Evolutionary conservation across 768 basidiomycete genomes (phyloP).

Genomic region (Auriscalpium vulgare): DNA sequence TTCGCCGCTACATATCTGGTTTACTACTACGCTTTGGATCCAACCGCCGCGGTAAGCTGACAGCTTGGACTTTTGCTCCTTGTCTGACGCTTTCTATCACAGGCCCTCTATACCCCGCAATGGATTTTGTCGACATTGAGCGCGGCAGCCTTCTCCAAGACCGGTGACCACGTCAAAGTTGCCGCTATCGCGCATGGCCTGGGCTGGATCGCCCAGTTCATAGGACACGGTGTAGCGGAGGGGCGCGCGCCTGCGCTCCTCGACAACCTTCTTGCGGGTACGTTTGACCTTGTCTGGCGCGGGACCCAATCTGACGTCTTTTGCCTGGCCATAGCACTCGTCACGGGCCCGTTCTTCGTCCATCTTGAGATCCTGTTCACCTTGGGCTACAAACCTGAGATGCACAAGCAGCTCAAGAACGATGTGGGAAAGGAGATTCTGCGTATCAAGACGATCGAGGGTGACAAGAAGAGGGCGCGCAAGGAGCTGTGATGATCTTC

Average conservation of each 20-base stretch:
- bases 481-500: slow-evolving; percentile 26
- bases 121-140: slow-evolving; percentile 54
- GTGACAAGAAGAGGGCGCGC: slow-evolving; percentile 43
- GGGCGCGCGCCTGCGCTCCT: slow-evolving; percentile 82
- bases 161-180: slow-evolving; percentile 42
- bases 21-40: slow-evolving; percentile 82
- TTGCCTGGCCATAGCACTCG: slow-evolving; percentile 47
- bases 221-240: slow-evolving; percentile 85
- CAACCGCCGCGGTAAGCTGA: slow-evolving; percentile 71
- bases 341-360: slow-evolving; percentile 94
- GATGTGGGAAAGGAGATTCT: slow-evolving; percentile 70
- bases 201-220: slow-evolving; percentile 90
- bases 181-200: slow-evolving; percentile 51
- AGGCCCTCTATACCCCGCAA: slow-evolving; percentile 79
- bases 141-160: slow-evolving; percentile 58
- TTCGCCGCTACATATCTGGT: slow-evolving; percentile 47
- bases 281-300: background rate
- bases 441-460: slow-evolving; percentile 56
- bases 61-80: background rate
- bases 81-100: slow-evolving; percentile 4
- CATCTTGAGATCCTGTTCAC: slow-evolving; percentile 84
- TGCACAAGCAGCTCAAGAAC: slow-evolving; percentile 71
- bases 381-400: slow-evolving; percentile 68
- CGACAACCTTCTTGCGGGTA: slow-evolving; percentile 85
- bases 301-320: no score